Base-by-base conservation (phyloP, 202 grass and related monocot species). In the Dendrocalamus latiflorus region DNA sequence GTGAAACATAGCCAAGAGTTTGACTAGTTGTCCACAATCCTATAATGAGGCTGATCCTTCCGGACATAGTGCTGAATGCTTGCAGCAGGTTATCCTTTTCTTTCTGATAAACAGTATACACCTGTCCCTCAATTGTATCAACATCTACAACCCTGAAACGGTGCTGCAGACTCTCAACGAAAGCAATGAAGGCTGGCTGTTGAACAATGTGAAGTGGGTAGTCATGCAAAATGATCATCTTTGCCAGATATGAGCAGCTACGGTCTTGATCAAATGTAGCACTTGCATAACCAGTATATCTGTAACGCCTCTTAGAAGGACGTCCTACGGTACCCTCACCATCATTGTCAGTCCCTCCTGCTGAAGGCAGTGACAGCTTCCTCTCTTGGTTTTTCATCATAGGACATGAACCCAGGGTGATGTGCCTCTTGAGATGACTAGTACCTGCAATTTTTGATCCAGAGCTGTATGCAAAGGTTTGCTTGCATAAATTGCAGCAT, bases 361-460 rank as follows among this genome's bases (percentile, higher is more conserved):
- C 9, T 72, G 76, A 70, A 71, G 85, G 75, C 6, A 90, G 58
- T 39, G 72, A 38, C 41, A 87, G 24, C 22, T 76, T 83, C 78
- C 80, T 79, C 51, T 98, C 86, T 78, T 93, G 89, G 25, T 82
- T 80, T 84, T 98, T 98, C 18, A 98, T 91, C 70, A 86, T 85
- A 12, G 95, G 89, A 84, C 96, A 99, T 2, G 93, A 96, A 64
- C 91, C 93, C 38, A 95, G 74, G 61, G 91, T 91, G 56, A 99
- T 96, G 66, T 99, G 96, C 75, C 93, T 91, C 86, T 96, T 99
- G 39, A 99, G 91, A 91, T 99, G 96, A 81, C 93, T 99, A 43
- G 96, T 96, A 3, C 96, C 93, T 30, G 96, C 89, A 68, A 96
- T 92, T 76, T 99, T 99, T 83, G 96, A 87, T 13, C 96, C 96